A percentile compares a stretch with the other conserved stretches of the same genome.
Conservation (phyloP, 1,284 basidiomycete genomes). For the Leccinum griseonigrum region DNA sequence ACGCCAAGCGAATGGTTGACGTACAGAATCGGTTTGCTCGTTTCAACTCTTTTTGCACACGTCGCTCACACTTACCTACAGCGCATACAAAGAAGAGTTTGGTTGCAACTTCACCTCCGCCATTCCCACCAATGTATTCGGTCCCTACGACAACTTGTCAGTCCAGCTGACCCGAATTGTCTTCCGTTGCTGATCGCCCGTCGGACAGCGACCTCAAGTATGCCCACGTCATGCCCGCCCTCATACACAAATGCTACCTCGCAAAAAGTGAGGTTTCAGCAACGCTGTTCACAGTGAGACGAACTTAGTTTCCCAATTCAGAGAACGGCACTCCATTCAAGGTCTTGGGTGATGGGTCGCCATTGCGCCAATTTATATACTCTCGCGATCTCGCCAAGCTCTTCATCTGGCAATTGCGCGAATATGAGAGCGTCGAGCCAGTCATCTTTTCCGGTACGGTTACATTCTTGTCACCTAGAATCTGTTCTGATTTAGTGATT, state of each 20-base stretch:
- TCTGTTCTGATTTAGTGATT: background rate
- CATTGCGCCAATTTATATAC: slow-evolving; percentile 91
- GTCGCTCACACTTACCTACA: slow-evolving; percentile 28
- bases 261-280: slow-evolving; percentile 65
- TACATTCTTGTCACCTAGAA: background rate
- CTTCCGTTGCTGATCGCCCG: slow-evolving; percentile 2
- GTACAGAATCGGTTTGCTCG: slow-evolving; percentile 80
- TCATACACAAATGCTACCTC: slow-evolving; percentile 86
- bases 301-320: slow-evolving; percentile 32
- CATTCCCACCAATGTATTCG: slow-evolving; percentile 92
- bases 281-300: background rate
- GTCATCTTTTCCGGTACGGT: slow-evolving; percentile 78
- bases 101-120: slow-evolving; percentile 90
- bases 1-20: slow-evolving; percentile 92
- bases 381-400: slow-evolving; percentile 90
- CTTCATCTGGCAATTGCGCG: slow-evolving; percentile 88
- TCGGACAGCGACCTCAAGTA: slow-evolving; percentile 73
- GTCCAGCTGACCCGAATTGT: slow-evolving; percentile 14
- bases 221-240: slow-evolving; percentile 86
- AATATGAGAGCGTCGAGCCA: slow-evolving; percentile 87
- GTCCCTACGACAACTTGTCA: slow-evolving; percentile 79
- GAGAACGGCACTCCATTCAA: slow-evolving; percentile 81
- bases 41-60: background rate
- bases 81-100: slow-evolving; percentile 89
- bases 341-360: slow-evolving; percentile 83